Base-by-base conservation (phyloP, 345 rosid genomes). In the Lumnitzera littorea region DNA sequence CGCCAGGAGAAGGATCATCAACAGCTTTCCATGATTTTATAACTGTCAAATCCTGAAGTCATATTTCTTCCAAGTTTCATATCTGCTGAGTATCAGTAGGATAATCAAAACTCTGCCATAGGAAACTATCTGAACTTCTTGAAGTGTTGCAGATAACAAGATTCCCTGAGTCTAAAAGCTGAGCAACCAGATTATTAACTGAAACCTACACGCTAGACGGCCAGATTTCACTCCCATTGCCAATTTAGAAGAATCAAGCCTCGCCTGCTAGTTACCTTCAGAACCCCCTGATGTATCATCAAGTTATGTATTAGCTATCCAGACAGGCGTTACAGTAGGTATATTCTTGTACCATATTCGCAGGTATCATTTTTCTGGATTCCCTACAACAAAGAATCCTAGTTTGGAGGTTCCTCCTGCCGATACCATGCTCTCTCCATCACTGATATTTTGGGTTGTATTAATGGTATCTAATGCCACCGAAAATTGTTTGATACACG, bases 81-180 rank as follows among this genome's bases (percentile, higher is more conserved):
- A 23, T 60, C 77, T 10, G 75, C 36, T 75, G 29, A 13, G 75
- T 78, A 55, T 81, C 79, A 3, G 73, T 55, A 3, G 81, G 83
- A 57, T 71, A 24, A 58, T 81, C 86, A 62, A 78, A 82, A 41
- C 79, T 78, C 55, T 69, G 81, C 83, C 83, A 76, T 49, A 76
- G 24, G 2, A 59, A 24, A 20, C 29, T 9, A 23, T 24, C 36
- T 24, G 12, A 15, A 31, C 29, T 23, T 8, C 29, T 23, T 3
- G 24, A 11, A 24, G 31, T 36, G 24, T 53, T 36, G 14, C 56
- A 12, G 15, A 53, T 31, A 12, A 53, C 31, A 13, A 53, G 31
- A 24, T 53, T 53, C 29, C 56, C 56, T 1, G 36, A 6, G 14
- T 24, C 23, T 14, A 24, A 15, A 12, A 53, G 56, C 56, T 24